phyloP scores from a whole-genome alignment of 371 early-diverging fungal species.

The Synchytrium microbalum region DNA sequence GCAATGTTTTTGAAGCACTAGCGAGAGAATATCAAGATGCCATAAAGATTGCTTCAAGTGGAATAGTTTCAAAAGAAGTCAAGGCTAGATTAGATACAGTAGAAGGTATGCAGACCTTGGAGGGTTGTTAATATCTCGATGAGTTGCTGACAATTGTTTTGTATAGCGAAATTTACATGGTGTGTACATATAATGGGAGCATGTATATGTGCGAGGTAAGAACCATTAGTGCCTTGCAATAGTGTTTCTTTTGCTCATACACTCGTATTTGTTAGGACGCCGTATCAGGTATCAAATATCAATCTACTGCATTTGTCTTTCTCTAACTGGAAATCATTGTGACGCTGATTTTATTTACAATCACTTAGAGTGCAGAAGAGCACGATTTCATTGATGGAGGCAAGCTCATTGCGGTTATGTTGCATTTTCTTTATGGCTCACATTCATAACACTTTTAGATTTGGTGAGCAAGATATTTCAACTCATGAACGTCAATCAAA shows the following conservation, averaged over 20 bases:
- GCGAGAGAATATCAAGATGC: constrained; percentile 55
- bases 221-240: too few relatives aligned
- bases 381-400: constrained; percentile 25
- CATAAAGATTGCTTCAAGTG: constrained; percentile 14
- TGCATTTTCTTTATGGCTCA: background rate
- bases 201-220: constrained; percentile 43
- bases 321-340: background rate
- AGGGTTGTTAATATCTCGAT: constrained; percentile 7
- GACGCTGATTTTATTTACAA: background rate
- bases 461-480: constrained; percentile 15
- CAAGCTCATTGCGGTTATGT: constrained; percentile 1
- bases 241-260: too few relatives aligned
- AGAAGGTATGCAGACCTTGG: constrained; percentile 9
- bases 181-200: constrained; percentile 69
- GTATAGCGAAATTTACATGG: constrained; percentile 64
- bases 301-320: background rate
- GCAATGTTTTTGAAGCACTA: constrained; percentile 54
- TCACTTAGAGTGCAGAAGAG: constrained; percentile 16
- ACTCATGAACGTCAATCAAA: constrained; percentile 13
- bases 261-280: background rate
- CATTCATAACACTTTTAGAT: constrained; percentile 7
- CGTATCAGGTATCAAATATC: background rate
- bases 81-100: background rate
- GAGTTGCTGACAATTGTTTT: too few relatives aligned
- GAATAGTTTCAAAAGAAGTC: constrained; percentile 9